Conservation (phyloP, 2,329 filamentous ascomycete species). For the Diplodia sapinea region DNA sequence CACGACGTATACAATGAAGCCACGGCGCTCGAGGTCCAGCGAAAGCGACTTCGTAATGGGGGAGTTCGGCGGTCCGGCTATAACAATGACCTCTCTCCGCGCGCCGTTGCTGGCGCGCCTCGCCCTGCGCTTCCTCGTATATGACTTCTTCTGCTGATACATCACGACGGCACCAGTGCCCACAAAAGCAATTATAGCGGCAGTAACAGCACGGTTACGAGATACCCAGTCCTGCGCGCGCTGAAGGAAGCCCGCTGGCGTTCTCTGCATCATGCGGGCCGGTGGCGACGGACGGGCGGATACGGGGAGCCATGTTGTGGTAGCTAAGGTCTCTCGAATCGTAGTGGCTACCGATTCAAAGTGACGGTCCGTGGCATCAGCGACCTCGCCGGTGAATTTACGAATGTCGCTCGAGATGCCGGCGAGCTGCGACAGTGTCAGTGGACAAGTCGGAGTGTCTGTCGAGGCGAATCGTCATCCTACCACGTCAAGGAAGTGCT, state of each 20-base stretch:
- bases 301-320: constrained; percentile 75
- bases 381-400: constrained; percentile 73
- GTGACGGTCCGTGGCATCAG: constrained; percentile 79
- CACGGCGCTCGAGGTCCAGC: constrained; percentile 84
- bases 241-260: constrained; percentile 56
- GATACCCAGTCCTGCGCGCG: constrained; percentile 72
- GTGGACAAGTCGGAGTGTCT: neutral
- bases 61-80: constrained; percentile 86
- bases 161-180: constrained; percentile 67
- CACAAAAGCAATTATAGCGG: constrained; percentile 71
- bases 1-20: constrained; percentile 92
- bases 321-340: constrained; percentile 71
- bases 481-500: constrained; percentile 79
- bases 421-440: constrained; percentile 53
- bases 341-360: constrained; percentile 76
- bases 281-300: constrained; percentile 65
- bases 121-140: constrained; percentile 72
- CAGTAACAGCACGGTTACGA: constrained; percentile 74
- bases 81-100: constrained; percentile 82
- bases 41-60: constrained; percentile 83
- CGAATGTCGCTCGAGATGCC: constrained; percentile 69
- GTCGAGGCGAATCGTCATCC: constrained; percentile 44
- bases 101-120: constrained; percentile 81
- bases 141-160: constrained; percentile 65
- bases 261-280: constrained; percentile 46